These are phyloP conservation scores for Alternaria solani DNA, from an alignment of 2,329 filamentous ascomycete species.

Conservation along the genomic window DNA sequence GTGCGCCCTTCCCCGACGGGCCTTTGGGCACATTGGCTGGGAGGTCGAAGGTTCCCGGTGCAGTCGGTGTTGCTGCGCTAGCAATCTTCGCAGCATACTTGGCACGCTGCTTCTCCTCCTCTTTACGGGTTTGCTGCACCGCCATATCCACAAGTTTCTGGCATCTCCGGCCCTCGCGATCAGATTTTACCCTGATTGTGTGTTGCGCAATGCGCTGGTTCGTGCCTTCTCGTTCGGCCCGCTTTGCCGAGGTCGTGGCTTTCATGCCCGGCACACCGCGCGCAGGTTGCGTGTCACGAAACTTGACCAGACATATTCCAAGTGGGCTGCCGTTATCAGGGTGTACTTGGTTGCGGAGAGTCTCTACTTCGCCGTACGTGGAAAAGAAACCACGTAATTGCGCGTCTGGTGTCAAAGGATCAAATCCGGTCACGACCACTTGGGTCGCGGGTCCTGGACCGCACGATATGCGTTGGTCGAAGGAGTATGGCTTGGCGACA, in stretches of 20 bases:
- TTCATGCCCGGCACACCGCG: constrained; percentile 64
- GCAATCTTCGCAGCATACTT: constrained; percentile 41
- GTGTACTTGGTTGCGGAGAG: constrained; percentile 93
- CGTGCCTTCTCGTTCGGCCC: constrained; percentile 78
- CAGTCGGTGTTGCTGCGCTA: constrained; percentile 30
- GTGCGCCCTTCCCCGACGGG: constrained; percentile 67
- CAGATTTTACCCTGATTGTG: constrained; percentile 82
- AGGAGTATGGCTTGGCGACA: constrained; percentile 79
- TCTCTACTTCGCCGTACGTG: constrained; percentile 84
- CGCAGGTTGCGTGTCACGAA: constrained; percentile 71
- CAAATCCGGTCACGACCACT: constrained; percentile 94
- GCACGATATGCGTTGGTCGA: constrained; percentile 82
- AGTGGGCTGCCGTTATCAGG: constrained; percentile 93
- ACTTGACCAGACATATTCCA: constrained; percentile 90
- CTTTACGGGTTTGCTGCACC: constrained; percentile 73
- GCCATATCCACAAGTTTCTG: constrained; percentile 77
- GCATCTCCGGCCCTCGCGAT: constrained; percentile 86
- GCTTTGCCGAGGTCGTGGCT: constrained; percentile 81
- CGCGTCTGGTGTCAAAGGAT: constrained; percentile 82
- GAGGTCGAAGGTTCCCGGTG: constrained; percentile 59
- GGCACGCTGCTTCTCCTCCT: constrained; percentile 59
- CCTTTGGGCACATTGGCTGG: constrained; percentile 89
- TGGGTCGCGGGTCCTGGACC: constrained; percentile 90
- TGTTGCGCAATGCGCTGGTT: constrained; percentile 81
- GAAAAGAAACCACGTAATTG: constrained; percentile 80